These are phyloP conservation scores for Haplographium delicatum DNA, from an alignment of 495 filamentous ascomycete species.

Conservation along the genomic window DNA sequence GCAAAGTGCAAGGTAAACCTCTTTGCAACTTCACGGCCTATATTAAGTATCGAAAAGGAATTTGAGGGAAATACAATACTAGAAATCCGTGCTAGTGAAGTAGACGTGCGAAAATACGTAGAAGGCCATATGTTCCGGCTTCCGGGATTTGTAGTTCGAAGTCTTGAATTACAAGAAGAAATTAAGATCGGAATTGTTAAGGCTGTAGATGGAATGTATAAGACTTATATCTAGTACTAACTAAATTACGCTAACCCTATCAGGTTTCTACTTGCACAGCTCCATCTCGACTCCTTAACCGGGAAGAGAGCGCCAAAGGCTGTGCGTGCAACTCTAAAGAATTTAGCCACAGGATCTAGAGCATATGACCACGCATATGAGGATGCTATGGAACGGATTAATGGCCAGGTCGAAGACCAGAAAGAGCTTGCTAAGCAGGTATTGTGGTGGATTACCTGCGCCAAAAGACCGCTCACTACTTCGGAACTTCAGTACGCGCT, in stretches of 20 bases:
- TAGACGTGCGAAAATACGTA: conserved; percentile 21
- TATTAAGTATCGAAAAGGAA: conserved; percentile 24
- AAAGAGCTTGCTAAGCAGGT: conserved; percentile 27
- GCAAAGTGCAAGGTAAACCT: conserved; percentile 22
- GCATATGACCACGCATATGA: conserved; percentile 36
- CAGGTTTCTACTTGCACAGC: conserved; percentile 38
- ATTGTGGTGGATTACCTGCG: conserved; percentile 27
- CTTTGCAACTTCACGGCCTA: conserved; percentile 30
- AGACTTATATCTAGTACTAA: conserved; percentile 1
- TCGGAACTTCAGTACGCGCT: conserved; percentile 34
- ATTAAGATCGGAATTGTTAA: conserved; percentile 10
- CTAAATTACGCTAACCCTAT: not conserved
- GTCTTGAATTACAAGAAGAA: conserved; percentile 10
- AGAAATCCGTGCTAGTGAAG: conserved; percentile 21
- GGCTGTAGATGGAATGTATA: conserved; percentile 17
- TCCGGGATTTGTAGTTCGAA: not conserved
- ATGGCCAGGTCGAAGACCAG: conserved; percentile 26
- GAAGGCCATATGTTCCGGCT: conserved; percentile 5
- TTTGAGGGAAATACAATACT: conserved; percentile 26
- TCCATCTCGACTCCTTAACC: conserved; percentile 33
- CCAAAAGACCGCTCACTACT: conserved; percentile 23
- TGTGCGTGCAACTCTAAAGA: conserved; percentile 9
- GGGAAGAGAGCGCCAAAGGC: conserved; percentile 22
- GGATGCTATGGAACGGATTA: conserved; percentile 35
- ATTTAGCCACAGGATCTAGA: conserved; percentile 27